Conservation (phyloP, 371 early-diverging fungal genomes). For the Mucor indicus region DNA sequence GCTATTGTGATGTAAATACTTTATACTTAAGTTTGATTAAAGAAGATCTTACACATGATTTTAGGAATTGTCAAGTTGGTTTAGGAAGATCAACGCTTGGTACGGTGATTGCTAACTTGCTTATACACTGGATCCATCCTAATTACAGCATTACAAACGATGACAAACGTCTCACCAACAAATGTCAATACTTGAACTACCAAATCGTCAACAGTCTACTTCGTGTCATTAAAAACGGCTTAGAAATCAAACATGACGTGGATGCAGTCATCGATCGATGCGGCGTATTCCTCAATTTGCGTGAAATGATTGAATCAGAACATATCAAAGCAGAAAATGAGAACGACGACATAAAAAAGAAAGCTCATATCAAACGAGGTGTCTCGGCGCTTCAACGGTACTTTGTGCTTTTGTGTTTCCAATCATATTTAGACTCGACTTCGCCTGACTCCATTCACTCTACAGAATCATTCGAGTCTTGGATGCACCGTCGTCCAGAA, state of each 20-base stretch:
- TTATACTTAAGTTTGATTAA: background rate
- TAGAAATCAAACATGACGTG: conserved; percentile 51
- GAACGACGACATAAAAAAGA: conserved; percentile 6
- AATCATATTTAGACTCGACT: conserved; percentile 30
- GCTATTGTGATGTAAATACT: conserved; percentile 45
- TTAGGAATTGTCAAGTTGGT: conserved; percentile 61
- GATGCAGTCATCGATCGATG: conserved; percentile 54
- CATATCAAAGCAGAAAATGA: conserved; percentile 35
- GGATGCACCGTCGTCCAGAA: conserved; percentile 51
- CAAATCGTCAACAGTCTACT: conserved; percentile 52
- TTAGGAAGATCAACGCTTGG: conserved; percentile 53
- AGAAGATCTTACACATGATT: too few relatives aligned
- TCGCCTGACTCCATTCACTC: conserved; percentile 10
- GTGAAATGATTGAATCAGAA: conserved; percentile 51
- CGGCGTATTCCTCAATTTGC: conserved; percentile 32
- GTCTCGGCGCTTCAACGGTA: conserved; percentile 44
- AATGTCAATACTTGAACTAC: conserved; percentile 33
- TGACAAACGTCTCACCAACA: conserved; percentile 4
- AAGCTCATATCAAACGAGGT: conserved; percentile 16
- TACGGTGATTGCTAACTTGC: conserved; percentile 35
- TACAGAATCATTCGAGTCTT: conserved; percentile 37
- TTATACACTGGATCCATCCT: conserved; percentile 35
- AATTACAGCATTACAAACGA: background rate
- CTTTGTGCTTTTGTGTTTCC: conserved; percentile 54
- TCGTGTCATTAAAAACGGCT: conserved; percentile 53